Evolutionary conservation across 306 rosid species (phyloP).

Genomic region (Vicia villosa): DNA sequence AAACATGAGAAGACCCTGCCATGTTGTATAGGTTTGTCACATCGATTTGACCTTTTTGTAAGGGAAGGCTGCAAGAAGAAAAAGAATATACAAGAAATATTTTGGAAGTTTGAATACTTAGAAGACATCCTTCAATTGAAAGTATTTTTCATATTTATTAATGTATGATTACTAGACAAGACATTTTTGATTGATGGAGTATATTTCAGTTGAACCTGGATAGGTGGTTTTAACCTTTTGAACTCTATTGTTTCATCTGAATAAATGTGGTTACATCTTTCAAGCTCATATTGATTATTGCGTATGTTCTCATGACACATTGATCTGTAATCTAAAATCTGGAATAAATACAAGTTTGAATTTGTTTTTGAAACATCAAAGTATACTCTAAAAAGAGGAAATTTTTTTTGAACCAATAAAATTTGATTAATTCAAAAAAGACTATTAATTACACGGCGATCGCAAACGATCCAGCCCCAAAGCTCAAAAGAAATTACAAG

Average conservation of each 20-base stretch:
- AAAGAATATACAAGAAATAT: too few species aligned
- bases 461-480: too few species aligned
- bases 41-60: too few species aligned
- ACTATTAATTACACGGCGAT: too few species aligned
- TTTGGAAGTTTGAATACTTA: background rate
- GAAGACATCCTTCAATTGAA: conserved; percentile 1
- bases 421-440: too few species aligned
- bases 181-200: background rate
- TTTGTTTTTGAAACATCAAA: background rate
- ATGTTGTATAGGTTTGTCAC: too few species aligned
- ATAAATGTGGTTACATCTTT: conserved; percentile 6
- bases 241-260: conserved; percentile 19
- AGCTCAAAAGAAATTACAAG: too few species aligned
- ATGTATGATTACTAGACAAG: background rate
- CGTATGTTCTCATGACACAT: conserved; percentile 5
- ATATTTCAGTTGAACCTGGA: conserved; percentile 25
- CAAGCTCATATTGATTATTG: background rate
- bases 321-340: conserved; percentile 29
- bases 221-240: conserved; percentile 18
- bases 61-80: too few species aligned
- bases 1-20: too few species aligned
- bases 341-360: conserved; percentile 2
- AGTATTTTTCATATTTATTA: background rate
- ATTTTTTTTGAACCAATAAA: too few species aligned
- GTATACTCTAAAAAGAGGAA: conserved; percentile 13